A percentile compares a stretch with the other conserved stretches of the same genome.
Evolutionary conservation across 495 filamentous ascomycete species (phyloP).

Genomic region (Usnea hakonensis): DNA sequence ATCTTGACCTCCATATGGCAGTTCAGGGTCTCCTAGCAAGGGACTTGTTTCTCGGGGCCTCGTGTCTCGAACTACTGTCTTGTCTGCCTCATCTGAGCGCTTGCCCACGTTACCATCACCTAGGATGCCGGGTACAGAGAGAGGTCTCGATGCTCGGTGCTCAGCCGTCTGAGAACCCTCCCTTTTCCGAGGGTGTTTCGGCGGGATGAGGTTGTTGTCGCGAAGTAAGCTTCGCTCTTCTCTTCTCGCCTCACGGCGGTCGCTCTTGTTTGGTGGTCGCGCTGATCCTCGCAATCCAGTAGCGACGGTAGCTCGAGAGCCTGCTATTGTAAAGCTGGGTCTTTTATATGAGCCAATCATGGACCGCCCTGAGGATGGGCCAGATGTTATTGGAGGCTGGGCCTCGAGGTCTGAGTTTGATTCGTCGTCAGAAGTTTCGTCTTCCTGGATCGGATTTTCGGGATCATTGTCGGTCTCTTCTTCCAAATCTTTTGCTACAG

Average conservation of each 20-base stretch:
- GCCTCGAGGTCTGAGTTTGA: slow-evolving; percentile 32
- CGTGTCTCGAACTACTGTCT: neutral
- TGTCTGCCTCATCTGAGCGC: neutral
- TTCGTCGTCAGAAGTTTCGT: slow-evolving; percentile 35
- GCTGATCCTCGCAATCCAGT: slow-evolving; percentile 9
- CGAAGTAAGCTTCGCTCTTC: slow-evolving; percentile 69
- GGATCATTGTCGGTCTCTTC: slow-evolving; percentile 41
- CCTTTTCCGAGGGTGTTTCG: slow-evolving; percentile 54
- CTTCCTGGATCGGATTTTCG: slow-evolving; percentile 36
- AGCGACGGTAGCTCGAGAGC: slow-evolving; percentile 44
- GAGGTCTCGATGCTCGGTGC: slow-evolving; percentile 11
- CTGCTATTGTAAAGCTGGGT: slow-evolving; percentile 57
- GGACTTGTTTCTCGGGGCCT: slow-evolving; percentile 42
- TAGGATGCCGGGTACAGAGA: slow-evolving; percentile 13
- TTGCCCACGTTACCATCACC: slow-evolving; percentile 15
- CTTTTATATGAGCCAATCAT: slow-evolving; percentile 65
- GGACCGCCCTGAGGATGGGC: slow-evolving; percentile 37
- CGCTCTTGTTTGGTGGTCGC: slow-evolving; percentile 42
- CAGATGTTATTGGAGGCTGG: slow-evolving; percentile 31
- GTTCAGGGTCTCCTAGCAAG: slow-evolving; percentile 35
- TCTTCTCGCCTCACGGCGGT: slow-evolving; percentile 54
- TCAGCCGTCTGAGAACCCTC: slow-evolving; percentile 39
- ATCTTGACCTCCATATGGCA: slow-evolving; percentile 33
- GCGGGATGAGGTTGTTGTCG: slow-evolving; percentile 67
- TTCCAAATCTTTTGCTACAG: slow-evolving; percentile 63